Base-by-base conservation (phyloP, 805 yeast genomes). In the Osmozyma mogii region DNA sequence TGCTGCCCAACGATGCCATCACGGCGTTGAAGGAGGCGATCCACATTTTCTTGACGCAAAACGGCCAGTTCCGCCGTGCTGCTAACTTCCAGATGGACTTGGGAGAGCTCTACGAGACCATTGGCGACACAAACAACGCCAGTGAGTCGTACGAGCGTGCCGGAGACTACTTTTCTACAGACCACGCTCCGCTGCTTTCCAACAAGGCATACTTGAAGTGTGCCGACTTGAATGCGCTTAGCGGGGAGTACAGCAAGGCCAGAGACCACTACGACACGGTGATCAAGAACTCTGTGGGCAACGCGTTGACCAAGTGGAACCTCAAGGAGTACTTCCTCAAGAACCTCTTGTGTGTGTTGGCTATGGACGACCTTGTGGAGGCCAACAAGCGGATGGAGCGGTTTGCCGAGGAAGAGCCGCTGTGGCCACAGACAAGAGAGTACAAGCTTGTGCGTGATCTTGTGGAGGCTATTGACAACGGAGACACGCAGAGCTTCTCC, bases 51-150 rank as follows among this genome's bases (percentile, higher is more conserved):
- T 58, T 62, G 38, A 85, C 95, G 2, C 69, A 75, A 38, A 76
- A 84, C 44, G 99, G 99, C 9, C 96, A 89, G 54, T 92, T 92
- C 60, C 76, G 98, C 53, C 70, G 97, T 54, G 96, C 95, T 15
- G 98, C 98, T 9, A 85, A 85, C 50, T 88, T 82, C 61, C 81
- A 88, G 51, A 75, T 81, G 65, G 98, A 92, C 52, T 67, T 92
- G 48, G 98, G 88, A 8, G 87, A 77, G 42, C 56, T 89, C 26
- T 84, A 83, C 50, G 97, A 89, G 56, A 70, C 71, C 26, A 60
- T 84, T 13, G 70, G 70, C 28, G 89, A 88, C 47, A 55, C 62
- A 18, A 61, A 66, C 15, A 72, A 72, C 42, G 96, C 98, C 5
- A 69, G 80, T 30, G 67, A 67, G 31, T 74, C 87, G 17, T 43